Percentiles rank a stretch among this genome's conserved stretches.
Evolutionary conservation across 2,329 filamentous ascomycete species (phyloP).

Genomic region (Blastomyces silverae): DNA sequence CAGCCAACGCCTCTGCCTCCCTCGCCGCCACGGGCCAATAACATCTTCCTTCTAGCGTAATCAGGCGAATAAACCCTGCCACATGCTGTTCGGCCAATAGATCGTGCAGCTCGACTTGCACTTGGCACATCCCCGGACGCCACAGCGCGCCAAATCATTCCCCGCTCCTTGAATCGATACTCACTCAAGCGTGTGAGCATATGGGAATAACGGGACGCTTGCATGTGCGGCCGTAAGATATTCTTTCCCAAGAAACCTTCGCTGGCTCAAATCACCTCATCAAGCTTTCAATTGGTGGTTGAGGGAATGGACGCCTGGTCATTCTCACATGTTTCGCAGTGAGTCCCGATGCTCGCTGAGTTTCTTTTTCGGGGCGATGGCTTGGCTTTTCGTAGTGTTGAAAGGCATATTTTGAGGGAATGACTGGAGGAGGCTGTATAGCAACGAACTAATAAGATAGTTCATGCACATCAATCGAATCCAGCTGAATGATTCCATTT

Average conservation of each 20-base stretch:
- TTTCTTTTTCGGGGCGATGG: slow-evolving; percentile 28
- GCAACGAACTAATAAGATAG: slow-evolving; percentile 25
- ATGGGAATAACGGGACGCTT: slow-evolving; percentile 14
- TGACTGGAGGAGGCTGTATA: slow-evolving; percentile 29
- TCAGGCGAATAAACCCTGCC: slow-evolving; percentile 25
- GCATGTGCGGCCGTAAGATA: slow-evolving; percentile 13
- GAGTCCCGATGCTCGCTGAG: slow-evolving; percentile 10
- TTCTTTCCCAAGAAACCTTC: not conserved
- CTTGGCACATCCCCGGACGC: slow-evolving; percentile 10
- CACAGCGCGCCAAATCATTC: slow-evolving; percentile 10
- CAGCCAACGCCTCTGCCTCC: not conserved
- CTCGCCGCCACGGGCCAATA: slow-evolving; percentile 13
- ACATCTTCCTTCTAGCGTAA: slow-evolving; percentile 15
- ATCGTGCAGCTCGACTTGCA: slow-evolving; percentile 17
- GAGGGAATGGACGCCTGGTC: not conserved
- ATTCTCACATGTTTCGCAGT: not conserved
- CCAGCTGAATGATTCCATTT: slow-evolving; percentile 1
- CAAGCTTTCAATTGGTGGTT: not conserved
- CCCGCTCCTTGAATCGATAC: not conserved
- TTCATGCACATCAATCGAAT: slow-evolving; percentile 23
- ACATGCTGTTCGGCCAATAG: slow-evolving; percentile 14
- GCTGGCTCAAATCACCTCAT: not conserved
- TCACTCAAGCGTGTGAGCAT: not conserved
- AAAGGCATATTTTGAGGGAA: slow-evolving; percentile 30
- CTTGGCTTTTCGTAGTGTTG: slow-evolving; percentile 30